Evolutionary conservation across 176 grass and related monocot species (phyloP), one percentile per base, ranked within the genome.

Genomic region (Themeda triandra): DNA sequence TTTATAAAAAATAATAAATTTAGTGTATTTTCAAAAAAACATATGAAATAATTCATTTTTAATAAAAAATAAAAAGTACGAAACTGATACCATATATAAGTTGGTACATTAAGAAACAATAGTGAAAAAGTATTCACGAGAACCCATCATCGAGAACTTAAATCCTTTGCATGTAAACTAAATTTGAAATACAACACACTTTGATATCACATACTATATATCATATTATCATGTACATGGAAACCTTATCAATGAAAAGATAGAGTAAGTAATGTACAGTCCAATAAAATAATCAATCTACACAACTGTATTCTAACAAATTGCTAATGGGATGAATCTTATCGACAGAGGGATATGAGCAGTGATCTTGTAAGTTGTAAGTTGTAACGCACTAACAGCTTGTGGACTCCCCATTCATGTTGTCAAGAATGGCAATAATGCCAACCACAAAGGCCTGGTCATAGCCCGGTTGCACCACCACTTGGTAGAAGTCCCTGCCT

Each of bases 361-460:
- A 88, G 18, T n/a, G n/a, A n/a, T 82, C 17, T 27, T 39, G 60
- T 69, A 28, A 73, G 44, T 35, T 18, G 76, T 48, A n/a, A 12
- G 45, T 48, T 46, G 44, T 46, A 17, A 19, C 33, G 11, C 21
- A 59, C 83, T 40, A 98, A 82, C 96, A 95, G 73, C 83, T 95
- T 58, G 96, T 98, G 28, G 93, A 90, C 68, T 98, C 96, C 51
- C 93, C 93, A 69, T 98, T 64, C 6, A 93, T 95, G 65, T 95
- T 95, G 83, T 98, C 96, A 64, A 98, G 91, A n/a, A 98, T 93
- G 40, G 89, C 96, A 68, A 98, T 63, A 18, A 98, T 85, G 21
- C 85, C 93, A 66, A 90, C 80, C 25, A 95, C 87, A 82, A 98
- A 98, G 23, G 93, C 93, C 66, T 95, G 96, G 65, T 98, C 96